Percentiles rank a stretch among this genome's conserved stretches.
Conservation (phyloP, 345 rosid genomes). For the Moricandia arvensis region DNA sequence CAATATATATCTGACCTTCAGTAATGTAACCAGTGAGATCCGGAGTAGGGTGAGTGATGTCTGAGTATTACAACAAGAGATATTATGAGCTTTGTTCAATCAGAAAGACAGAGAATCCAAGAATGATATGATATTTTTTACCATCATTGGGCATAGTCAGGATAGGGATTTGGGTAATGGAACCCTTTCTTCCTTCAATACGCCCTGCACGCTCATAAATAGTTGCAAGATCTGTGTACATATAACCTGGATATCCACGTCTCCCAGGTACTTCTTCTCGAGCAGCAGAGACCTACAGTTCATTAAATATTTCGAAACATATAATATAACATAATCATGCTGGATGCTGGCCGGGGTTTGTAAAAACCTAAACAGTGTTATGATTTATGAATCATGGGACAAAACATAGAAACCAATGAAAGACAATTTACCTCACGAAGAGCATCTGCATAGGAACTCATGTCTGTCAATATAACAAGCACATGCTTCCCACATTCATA, state of each 20-base stretch:
- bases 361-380: not conserved
- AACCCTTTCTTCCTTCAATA: slow-evolving; percentile 84
- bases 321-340: too few species aligned
- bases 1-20: slow-evolving; percentile 84
- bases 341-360: not conserved
- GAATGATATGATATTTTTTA: slow-evolving; percentile 26
- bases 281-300: slow-evolving; percentile 83
- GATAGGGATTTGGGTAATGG: slow-evolving; percentile 88
- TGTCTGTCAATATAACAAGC: slow-evolving; percentile 85
- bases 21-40: slow-evolving; percentile 93
- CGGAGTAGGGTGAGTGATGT: slow-evolving; percentile 89
- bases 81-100: slow-evolving; percentile 3
- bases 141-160: slow-evolving; percentile 97
- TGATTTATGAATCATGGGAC: not conserved
- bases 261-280: slow-evolving; percentile 93
- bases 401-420: not conserved
- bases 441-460: slow-evolving; percentile 97
- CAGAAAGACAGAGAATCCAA: not conserved
- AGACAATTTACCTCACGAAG: slow-evolving; percentile 62
- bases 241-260: slow-evolving; percentile 90
- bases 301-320: too few species aligned
- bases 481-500: slow-evolving; percentile 98
- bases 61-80: slow-evolving; percentile 41
- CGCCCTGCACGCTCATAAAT: slow-evolving; percentile 91
- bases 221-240: slow-evolving; percentile 90